These are phyloP conservation scores for Flaveria bidentis DNA, from an alignment of 129 eudicot species.

Conservation along the genomic window DNA sequence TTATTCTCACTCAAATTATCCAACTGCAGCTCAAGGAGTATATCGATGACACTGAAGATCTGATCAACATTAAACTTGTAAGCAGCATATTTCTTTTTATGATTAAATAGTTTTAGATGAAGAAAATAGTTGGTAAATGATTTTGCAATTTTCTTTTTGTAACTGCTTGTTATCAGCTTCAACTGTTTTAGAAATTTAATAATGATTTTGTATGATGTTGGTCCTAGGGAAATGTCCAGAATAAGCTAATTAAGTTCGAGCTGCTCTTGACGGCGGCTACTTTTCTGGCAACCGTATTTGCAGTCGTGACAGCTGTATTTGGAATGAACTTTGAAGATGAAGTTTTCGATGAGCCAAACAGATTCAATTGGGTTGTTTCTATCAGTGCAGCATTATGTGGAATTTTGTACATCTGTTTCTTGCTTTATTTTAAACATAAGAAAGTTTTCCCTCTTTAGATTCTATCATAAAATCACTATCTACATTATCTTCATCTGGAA, in stretches of 20 bases:
- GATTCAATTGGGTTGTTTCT: conserved; percentile 75
- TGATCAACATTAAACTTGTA: conserved; percentile 87
- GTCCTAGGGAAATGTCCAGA: conserved; percentile 92
- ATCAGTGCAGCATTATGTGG: conserved; percentile 57
- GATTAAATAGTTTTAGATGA: not conserved
- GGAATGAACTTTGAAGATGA: conserved; percentile 90
- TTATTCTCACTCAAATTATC: conserved; percentile 1
- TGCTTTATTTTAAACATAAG: conserved; percentile 81
- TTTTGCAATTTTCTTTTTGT: not conserved
- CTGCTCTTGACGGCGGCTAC: conserved; percentile 94
- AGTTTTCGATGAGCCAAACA: conserved; percentile 64
- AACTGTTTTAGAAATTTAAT: conserved; percentile 13
- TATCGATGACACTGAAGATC: conserved; percentile 96
- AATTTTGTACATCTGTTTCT: conserved; percentile 54
- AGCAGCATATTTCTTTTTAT: conserved; percentile 20
- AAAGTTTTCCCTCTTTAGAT: conserved; percentile 71
- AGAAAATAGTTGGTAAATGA: not conserved
- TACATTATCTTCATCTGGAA: not conserved
- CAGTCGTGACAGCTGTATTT: conserved; percentile 89
- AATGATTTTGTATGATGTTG: not conserved
- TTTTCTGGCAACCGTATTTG: conserved; percentile 81
- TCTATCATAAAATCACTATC: conserved; percentile 13
- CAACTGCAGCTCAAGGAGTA: conserved; percentile 90
- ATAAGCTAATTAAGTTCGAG: conserved; percentile 90
- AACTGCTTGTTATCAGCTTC: not conserved